Conservation (phyloP, 495 filamentous ascomycete species). For the Parmelia sp. region DNA sequence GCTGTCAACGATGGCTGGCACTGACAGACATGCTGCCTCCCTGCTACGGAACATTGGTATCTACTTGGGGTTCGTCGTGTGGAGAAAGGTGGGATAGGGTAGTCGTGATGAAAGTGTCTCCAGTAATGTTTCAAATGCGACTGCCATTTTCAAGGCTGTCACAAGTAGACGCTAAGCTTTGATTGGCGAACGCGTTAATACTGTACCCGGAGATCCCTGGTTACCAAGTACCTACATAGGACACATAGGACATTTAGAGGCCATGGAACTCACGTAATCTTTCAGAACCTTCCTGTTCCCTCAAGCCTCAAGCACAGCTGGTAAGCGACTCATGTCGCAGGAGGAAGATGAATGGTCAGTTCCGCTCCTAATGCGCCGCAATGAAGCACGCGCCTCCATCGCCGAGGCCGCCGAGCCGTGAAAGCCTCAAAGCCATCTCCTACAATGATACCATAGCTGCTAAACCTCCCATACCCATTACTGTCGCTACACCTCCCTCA, state of each 20-base stretch:
- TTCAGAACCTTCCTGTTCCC: not conserved
- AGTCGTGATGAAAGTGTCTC: no score
- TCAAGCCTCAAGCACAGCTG: not conserved
- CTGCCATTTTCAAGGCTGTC: not conserved
- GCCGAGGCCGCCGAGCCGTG: conserved; percentile 13
- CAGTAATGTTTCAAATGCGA: not conserved
- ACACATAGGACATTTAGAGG: no score
- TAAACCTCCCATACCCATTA: conserved; percentile 50
- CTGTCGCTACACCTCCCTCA: conserved; percentile 30
- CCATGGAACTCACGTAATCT: not conserved
- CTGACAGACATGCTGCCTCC: no score
- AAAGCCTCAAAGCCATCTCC: conserved; percentile 43
- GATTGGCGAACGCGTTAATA: conserved; percentile 2
- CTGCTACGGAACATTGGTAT: no score
- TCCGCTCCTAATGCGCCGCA: conserved; percentile 11
- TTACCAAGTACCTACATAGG: no score
- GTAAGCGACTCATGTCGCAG: not conserved
- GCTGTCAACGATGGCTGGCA: no score
- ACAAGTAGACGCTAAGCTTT: not conserved
- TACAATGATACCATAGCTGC: conserved; percentile 52
- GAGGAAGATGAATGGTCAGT: not conserved
- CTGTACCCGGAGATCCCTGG: not conserved
- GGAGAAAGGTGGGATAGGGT: no score
- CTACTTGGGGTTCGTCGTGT: no score
- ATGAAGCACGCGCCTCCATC: conserved; percentile 18